These are phyloP conservation scores for Fusarium temperatum DNA, from an alignment of 2,329 filamentous ascomycete species.

Conservation along the genomic window DNA sequence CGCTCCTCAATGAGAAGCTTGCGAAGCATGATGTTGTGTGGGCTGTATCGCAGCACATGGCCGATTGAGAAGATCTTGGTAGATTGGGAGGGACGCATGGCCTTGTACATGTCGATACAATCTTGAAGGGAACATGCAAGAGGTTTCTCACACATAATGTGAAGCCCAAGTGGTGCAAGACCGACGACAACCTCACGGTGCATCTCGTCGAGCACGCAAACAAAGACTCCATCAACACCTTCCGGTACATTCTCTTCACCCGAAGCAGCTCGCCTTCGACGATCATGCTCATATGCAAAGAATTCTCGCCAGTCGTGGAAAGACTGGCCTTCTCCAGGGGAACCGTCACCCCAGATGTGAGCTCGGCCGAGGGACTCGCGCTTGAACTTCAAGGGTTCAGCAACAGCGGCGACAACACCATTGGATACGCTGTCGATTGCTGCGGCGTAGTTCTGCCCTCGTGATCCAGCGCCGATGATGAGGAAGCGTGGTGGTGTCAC, in stretches of 20 bases:
- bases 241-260: conserved; percentile 57
- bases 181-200: conserved; percentile 83
- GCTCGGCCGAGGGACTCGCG: conserved; percentile 73
- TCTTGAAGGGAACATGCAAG: conserved; percentile 81
- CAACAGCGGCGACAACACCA: conserved; percentile 78
- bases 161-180: conserved; percentile 74
- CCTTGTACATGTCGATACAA: conserved; percentile 77
- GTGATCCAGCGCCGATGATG: conserved; percentile 83
- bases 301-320: conserved; percentile 82
- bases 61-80: conserved; percentile 83
- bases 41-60: conserved; percentile 92
- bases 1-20: conserved; percentile 78
- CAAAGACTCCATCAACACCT: conserved; percentile 70
- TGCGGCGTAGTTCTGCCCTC: conserved; percentile 77
- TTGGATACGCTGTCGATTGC: conserved; percentile 72
- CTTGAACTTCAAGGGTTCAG: conserved; percentile 83
- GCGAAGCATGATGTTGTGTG: conserved; percentile 87
- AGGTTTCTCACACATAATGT: conserved; percentile 96
- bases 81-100: conserved; percentile 53
- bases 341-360: conserved; percentile 74
- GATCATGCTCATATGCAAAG: conserved; percentile 72
- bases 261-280: conserved; percentile 63
- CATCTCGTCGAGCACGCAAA: conserved; percentile 84
- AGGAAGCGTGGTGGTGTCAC: conserved; percentile 71
- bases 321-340: conserved; percentile 67